Conservation (phyloP, 2,329 filamentous ascomycete species). For the Metarhizium humberi region DNA sequence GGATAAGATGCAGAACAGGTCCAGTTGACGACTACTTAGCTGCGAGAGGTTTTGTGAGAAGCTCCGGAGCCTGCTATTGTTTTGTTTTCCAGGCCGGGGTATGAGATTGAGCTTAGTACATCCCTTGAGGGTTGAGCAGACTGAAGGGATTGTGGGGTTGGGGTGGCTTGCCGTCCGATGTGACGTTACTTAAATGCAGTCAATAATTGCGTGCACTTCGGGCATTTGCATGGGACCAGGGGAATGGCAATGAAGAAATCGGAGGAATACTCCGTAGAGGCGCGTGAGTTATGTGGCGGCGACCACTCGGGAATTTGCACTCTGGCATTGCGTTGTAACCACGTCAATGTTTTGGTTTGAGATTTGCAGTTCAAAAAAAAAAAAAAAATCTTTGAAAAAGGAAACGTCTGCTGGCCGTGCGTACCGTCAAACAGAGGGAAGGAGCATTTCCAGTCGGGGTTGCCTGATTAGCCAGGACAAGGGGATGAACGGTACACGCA, state of each 20-base stretch:
- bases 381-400: too few species aligned
- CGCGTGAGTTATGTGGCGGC: too few species aligned
- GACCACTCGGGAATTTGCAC: too few species aligned
- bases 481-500: too few species aligned
- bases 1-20: too few species aligned
- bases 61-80: not conserved
- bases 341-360: too few species aligned
- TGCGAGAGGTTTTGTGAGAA: not conserved
- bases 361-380: too few species aligned
- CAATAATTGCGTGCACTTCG: not conserved
- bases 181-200: constrained; percentile 1
- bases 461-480: too few species aligned
- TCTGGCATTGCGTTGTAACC: too few species aligned
- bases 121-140: not conserved
- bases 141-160: not conserved
- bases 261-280: too few species aligned
- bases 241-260: not conserved
- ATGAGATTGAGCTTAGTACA: not conserved
- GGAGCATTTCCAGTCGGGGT: too few species aligned
- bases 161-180: not conserved
- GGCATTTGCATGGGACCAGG: not conserved
- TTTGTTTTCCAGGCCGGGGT: not conserved
- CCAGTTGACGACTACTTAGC: not conserved
- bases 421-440: not conserved
- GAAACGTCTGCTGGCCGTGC: too few species aligned